phyloP scores from a whole-genome alignment of 306 rosid genomes.

The Acmispon strigosus region DNA sequence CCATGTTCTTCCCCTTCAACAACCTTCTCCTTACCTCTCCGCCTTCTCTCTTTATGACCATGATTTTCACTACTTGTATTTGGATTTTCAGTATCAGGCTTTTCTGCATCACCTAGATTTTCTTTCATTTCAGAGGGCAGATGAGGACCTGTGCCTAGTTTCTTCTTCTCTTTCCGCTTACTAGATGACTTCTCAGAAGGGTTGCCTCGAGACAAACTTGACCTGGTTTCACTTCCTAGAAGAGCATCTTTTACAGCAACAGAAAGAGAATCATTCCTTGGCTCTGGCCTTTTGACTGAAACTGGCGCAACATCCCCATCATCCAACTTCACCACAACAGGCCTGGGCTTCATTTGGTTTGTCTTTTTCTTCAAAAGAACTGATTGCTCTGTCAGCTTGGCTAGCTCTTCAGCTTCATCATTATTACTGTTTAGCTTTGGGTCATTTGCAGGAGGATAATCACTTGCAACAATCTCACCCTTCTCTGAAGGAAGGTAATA shows the following conservation, averaged over 20 bases:
- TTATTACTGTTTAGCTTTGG: constrained; percentile 33
- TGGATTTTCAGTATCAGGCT: constrained; percentile 35
- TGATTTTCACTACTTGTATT: constrained; percentile 51
- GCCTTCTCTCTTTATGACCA: constrained; percentile 54
- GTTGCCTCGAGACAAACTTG: constrained; percentile 32
- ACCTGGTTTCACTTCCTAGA: constrained; percentile 39
- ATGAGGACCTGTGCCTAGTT: constrained; percentile 19
- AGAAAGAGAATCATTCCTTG: constrained; percentile 59
- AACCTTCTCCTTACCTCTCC: constrained; percentile 40
- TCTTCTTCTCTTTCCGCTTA: constrained; percentile 68
- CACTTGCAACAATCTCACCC: constrained; percentile 37
- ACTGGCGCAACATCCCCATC: constrained; percentile 54
- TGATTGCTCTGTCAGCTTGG: constrained; percentile 68
- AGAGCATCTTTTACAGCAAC: constrained; percentile 66
- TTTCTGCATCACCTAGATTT: constrained; percentile 46
- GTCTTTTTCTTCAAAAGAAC: constrained; percentile 64
- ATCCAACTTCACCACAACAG: constrained; percentile 83
- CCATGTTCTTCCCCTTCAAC: constrained; percentile 48
- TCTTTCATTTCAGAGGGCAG: constrained; percentile 44
- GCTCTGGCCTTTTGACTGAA: constrained; percentile 41
- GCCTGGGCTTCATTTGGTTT: constrained; percentile 71
- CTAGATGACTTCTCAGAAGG: constrained; percentile 40
- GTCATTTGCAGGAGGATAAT: constrained; percentile 85
- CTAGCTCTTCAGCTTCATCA: constrained; percentile 56
- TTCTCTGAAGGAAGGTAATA: constrained; percentile 83